phyloP scores from a whole-genome alignment of 352 stramenopile species.

The Pythium brassicae region DNA sequence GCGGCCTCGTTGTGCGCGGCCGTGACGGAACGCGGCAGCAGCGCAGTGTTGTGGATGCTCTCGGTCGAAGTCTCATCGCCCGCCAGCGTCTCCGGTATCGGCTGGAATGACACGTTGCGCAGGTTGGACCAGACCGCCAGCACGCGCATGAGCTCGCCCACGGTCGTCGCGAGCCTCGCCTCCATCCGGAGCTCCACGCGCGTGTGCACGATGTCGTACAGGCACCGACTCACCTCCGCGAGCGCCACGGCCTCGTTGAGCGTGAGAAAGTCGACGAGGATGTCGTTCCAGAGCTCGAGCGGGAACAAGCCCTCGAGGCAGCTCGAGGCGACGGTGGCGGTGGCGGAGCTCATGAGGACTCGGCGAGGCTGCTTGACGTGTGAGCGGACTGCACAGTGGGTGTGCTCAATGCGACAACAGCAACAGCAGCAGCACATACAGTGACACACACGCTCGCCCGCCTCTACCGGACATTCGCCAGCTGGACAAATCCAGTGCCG shows the following conservation, averaged over 20 bases:
- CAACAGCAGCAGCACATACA: too few species aligned
- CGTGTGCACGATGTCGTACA: conserved; percentile 53
- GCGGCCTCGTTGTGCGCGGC: conserved; percentile 15
- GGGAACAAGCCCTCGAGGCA: conserved; percentile 25
- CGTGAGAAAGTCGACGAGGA: conserved; percentile 46
- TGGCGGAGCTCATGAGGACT: neutral
- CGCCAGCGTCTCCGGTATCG: conserved; percentile 19
- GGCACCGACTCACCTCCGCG: conserved; percentile 41
- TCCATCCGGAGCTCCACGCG: conserved; percentile 33
- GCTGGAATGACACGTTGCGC: conserved; percentile 51
- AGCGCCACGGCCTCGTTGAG: conserved; percentile 54
- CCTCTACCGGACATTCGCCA: neutral
- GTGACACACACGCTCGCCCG: too few species aligned
- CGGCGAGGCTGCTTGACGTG: neutral
- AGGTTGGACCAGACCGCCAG: conserved; percentile 52
- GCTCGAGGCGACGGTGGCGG: neutral
- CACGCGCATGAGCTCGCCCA: conserved; percentile 31
- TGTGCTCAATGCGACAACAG: too few species aligned
- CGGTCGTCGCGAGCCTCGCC: conserved; percentile 29
- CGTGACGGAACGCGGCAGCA: neutral
- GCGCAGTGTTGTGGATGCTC: conserved; percentile 34
- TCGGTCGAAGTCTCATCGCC: conserved; percentile 10
- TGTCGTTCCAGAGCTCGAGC: conserved; percentile 51
- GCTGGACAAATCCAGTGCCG: neutral
- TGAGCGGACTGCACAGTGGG: neutral